Conservation (phyloP, 129 eudicot species). For the Chrysanthemum seticuspe region DNA sequence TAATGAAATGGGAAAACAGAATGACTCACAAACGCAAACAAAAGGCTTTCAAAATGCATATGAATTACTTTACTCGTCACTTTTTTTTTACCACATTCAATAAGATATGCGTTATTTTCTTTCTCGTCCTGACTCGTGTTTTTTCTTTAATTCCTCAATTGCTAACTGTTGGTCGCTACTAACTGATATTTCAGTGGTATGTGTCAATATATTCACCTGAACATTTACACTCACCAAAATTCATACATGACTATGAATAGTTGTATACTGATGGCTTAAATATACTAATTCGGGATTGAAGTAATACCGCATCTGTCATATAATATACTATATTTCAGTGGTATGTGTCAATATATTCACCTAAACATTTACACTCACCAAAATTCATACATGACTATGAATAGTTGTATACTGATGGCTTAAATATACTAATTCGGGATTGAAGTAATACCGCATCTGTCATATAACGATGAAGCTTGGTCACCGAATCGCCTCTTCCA, state of each 20-base stretch:
- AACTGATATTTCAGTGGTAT: conserved; percentile 44
- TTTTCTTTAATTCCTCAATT: conserved; percentile 51
- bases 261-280: no score
- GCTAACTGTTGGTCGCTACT: conserved; percentile 46
- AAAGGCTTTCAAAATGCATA: no score
- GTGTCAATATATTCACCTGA: conserved; percentile 79
- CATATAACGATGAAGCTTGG: no score
- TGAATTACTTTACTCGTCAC: no score
- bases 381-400: not conserved
- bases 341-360: conserved; percentile 76
- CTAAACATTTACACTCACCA: conserved; percentile 36
- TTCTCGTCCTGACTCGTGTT: conserved; percentile 71
- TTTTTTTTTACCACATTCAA: not conserved
- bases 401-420: no score
- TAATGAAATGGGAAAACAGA: no score
- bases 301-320: no score
- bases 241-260: not conserved
- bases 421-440: not conserved
- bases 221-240: conserved; percentile 15
- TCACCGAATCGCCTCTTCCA: no score
- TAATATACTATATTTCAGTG: conserved; percentile 44
- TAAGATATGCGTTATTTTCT: conserved; percentile 22
- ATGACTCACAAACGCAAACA: no score
- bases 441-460: not conserved
- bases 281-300: not conserved